Base-by-base conservation (phyloP, 768 basidiomycete genomes). In the Hemileccinum rubropunctum region DNA sequence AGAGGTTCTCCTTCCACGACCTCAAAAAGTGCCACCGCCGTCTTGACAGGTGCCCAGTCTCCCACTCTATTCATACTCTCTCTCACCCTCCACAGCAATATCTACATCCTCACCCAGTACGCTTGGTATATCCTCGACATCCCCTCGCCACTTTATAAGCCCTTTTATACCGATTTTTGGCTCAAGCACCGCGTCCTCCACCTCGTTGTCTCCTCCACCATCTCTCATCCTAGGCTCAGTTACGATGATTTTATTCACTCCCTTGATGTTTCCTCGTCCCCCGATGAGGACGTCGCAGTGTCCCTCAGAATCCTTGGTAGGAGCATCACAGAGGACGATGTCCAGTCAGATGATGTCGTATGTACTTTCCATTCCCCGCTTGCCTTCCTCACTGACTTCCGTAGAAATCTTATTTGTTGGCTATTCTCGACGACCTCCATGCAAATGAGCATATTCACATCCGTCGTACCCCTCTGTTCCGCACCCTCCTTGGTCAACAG, bases 111-210 rank as follows among this genome's bases (percentile, higher is more conserved):
- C 39, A 88, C 87, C 0, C 39, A 71, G 38, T 62, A 67, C 62
- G 84, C 86, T 0, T 89, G 86, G 86, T 89, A 89, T 53, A 83
- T 88, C 47, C 72, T 89, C 2, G 72, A 75, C 11, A 51, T 53
- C 2, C 83, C 86, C 0, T 74, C 79, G 0, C 39, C 44, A 1
- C 30, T 47, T 3, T 88, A 88, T 54, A 42, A 45, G 13, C 65
- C 70, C 1, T 77, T 74, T 45, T 87, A 73, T 57, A 51, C 51
- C 1, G 51, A 65, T 0, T 80, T 84, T 49, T 81, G 77, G 74
- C 66, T 73, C 9, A 70, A 67, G 40, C 81, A 84, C 53, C 73
- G 71, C 2, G 46, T 83, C 15, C 65, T 80, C 1, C 76, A 83
- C 55, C 64, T 77, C n/a, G 51, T 82, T 4, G 65, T 81, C 14